Base-by-base conservation (phyloP, 2,329 filamentous ascomycete genomes). In the Cadophora sp. region DNA sequence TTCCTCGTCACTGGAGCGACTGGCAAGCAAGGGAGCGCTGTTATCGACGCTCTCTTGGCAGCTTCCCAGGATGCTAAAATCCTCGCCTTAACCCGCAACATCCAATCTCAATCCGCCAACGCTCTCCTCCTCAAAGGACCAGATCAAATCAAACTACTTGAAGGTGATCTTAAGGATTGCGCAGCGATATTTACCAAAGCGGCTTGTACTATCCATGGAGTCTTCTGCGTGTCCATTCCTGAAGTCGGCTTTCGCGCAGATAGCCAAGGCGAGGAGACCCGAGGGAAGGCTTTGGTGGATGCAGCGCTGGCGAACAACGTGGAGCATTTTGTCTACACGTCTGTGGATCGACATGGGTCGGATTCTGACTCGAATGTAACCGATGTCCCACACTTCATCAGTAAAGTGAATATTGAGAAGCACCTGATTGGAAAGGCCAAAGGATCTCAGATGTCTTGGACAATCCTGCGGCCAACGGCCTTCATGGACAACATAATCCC, bases 131-230 rank as follows among this genome's bases (percentile, higher is more conserved):
- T 80, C 9, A 40, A 40, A 66, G 82, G 83, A 1, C 74, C 83
- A 6, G 70, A 70, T 46, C 81, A 83, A 60, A 83, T 88, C 71
- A 82, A 82, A 58, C 72, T 89, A 9, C 80, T 89, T 66, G 78
- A 87, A 75, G 88, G 88, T 12, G 82, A 90, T 68, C 79, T 90
- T 6, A 81, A 86, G 68, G 78, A 89, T 51, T 79, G 83, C 0
- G 76, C 80, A 0, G 78, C 74, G 0, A 82, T 90, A 34, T 89
- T 90, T 73, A 68, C 65, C 66, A 50, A 72, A 71, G 66, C 76
- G 69, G 27, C 70, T 63, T 55, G 69, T 51, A 75, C 81, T 1
- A 82, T 89, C 66, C 87, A 85, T 83, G 87, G 87, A 3, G 87
- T 91, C 6, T 91, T 86, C 78, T 87, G 84, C 26, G 87, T 91